Evolutionary conservation across 768 basidiomycete genomes (phyloP).

Genomic region (Cubamyces sp.): DNA sequence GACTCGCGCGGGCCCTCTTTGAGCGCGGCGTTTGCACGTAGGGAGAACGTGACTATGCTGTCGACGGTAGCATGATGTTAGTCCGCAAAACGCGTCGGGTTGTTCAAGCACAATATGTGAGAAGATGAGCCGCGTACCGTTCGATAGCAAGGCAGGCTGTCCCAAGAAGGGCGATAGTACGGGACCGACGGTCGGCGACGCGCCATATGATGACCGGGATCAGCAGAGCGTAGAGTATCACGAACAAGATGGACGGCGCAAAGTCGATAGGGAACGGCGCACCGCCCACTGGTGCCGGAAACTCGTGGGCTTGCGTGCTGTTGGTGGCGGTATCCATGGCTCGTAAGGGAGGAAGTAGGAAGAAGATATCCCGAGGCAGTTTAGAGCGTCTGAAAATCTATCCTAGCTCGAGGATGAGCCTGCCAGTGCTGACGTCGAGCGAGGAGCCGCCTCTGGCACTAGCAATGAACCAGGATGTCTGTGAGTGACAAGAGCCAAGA

Average conservation of each 20-base stretch:
- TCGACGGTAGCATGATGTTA: not conserved
- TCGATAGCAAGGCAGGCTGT: slow-evolving; percentile 26
- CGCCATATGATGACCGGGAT: slow-evolving; percentile 26
- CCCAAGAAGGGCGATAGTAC: slow-evolving; percentile 23
- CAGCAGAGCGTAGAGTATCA: slow-evolving; percentile 25
- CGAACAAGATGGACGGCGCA: slow-evolving; percentile 33
- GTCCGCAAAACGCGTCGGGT: not conserved
- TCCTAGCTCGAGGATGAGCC: too few species aligned
- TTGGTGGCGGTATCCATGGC: not conserved
- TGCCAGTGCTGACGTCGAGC: too few species aligned
- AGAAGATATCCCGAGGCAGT: too few species aligned
- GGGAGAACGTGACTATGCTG: not conserved
- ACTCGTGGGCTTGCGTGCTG: not conserved
- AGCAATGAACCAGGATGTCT: too few species aligned
- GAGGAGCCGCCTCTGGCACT: too few species aligned
- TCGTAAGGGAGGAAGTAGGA: too few species aligned
- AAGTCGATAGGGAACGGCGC: slow-evolving; percentile 23
- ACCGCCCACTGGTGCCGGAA: slow-evolving; percentile 17
- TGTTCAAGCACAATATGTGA: not conserved
- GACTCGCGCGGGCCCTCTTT: not conserved
- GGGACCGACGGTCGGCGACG: slow-evolving; percentile 8
- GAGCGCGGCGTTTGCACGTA: slow-evolving; percentile 1
- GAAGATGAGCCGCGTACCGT: slow-evolving; percentile 16
- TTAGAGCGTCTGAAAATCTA: too few species aligned
- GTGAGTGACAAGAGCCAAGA: too few species aligned